phyloP scores from a whole-genome alignment of 495 filamentous ascomycete genomes.

The Penicillium crystallinum region DNA sequence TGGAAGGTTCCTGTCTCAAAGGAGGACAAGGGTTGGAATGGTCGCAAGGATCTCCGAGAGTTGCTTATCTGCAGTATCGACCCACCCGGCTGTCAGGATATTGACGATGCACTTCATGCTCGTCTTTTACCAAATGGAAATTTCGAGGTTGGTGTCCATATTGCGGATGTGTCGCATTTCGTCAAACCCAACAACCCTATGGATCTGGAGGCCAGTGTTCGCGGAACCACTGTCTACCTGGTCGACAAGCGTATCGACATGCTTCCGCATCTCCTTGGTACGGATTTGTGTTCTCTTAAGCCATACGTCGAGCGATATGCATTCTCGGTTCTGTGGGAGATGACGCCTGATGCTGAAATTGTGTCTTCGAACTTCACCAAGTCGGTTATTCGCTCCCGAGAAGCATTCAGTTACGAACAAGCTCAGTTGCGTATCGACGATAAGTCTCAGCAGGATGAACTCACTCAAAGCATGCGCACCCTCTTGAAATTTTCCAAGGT shows the following conservation, averaged over 20 bases:
- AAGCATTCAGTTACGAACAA: constrained; percentile 96
- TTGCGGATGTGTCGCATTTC: constrained; percentile 97
- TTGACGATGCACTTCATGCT: constrained; percentile 94
- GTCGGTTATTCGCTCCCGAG: constrained; percentile 95
- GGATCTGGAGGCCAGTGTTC: constrained; percentile 88
- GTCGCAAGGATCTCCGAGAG: constrained; percentile 74
- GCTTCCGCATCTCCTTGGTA: constrained; percentile 92
- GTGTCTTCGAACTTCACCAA: constrained; percentile 82
- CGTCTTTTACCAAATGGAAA: constrained; percentile 83
- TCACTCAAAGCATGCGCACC: constrained; percentile 85
- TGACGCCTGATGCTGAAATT: constrained; percentile 79
- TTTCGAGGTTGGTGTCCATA: constrained; percentile 96
- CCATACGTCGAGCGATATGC: constrained; percentile 96
- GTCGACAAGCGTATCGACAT: constrained; percentile 99
- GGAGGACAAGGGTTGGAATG: constrained; percentile 79
- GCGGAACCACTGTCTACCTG: constrained; percentile 94
- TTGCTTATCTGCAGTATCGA: constrained; percentile 96
- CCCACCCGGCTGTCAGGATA: constrained; percentile 92
- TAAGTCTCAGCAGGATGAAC: constrained; percentile 71
- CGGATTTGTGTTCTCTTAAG: constrained; percentile 93
- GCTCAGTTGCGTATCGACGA: constrained; percentile 94
- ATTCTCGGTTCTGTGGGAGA: constrained; percentile 92
- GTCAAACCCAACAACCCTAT: constrained; percentile 96
- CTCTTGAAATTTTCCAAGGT: constrained; percentile 88
- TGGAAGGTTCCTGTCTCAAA: constrained; percentile 80